Percentiles rank a stretch among this genome's conserved stretches.
Conservation (phyloP, 2,329 filamentous ascomycete species). For the Pseudogymnoascus sp. region DNA sequence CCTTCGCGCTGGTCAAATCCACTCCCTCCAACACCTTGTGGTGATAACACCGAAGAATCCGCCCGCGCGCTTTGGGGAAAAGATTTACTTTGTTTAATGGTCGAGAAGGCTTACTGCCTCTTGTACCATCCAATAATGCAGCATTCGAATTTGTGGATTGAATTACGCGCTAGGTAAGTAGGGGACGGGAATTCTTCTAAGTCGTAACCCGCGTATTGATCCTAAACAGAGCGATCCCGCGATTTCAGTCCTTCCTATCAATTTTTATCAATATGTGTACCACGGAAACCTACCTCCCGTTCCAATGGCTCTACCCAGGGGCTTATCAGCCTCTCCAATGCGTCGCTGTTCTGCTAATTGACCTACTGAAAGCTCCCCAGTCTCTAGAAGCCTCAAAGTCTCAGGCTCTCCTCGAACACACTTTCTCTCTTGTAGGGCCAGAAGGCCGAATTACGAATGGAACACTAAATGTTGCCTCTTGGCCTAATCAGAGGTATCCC, state of each 20-base stretch:
- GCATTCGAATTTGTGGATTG: background rate
- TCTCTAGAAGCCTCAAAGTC: slow-evolving; percentile 19
- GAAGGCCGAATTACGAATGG: background rate
- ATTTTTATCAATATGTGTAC: slow-evolving; percentile 21
- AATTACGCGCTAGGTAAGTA: slow-evolving; percentile 4
- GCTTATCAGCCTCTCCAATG: slow-evolving; percentile 22
- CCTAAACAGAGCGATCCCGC: slow-evolving; percentile 17
- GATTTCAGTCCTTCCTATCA: slow-evolving; percentile 21
- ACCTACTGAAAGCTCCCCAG: slow-evolving; percentile 18
- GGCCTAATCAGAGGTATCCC: background rate
- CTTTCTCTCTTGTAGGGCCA: slow-evolving; percentile 12
- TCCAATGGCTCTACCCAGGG: slow-evolving; percentile 23
- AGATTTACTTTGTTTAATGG: too few relatives aligned
- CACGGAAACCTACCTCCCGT: slow-evolving; percentile 17
- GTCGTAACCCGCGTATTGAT: slow-evolving; percentile 1
- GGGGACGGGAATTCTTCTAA: slow-evolving; percentile 7
- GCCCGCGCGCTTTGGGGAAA: background rate
- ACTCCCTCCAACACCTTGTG: background rate
- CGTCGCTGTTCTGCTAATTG: slow-evolving; percentile 18
- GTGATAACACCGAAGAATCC: background rate
- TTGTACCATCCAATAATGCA: slow-evolving; percentile 19
- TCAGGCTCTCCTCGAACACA: slow-evolving; percentile 17
- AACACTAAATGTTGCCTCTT: background rate
- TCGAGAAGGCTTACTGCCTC: slow-evolving; percentile 21
- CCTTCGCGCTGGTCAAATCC: background rate